Conservation (phyloP, 176 grass and related monocot species). For the Eleusine coracana region DNA sequence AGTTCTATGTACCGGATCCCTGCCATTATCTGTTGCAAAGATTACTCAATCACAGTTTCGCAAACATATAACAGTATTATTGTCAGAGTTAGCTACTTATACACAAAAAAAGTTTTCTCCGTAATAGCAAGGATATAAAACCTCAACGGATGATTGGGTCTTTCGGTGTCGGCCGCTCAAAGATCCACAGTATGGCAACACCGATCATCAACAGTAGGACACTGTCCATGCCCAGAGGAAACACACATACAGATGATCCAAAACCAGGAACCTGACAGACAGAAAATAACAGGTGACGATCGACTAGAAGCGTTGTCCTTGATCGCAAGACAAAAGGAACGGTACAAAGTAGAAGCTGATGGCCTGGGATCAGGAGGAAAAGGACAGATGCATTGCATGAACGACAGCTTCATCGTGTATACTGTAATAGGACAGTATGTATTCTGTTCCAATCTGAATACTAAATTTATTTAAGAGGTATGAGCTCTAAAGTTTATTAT, state of each 20-base stretch:
- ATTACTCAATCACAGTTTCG: neutral
- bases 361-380: neutral
- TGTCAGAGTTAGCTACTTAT: neutral
- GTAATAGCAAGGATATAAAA: neutral
- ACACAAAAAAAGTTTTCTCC: neutral
- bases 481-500: too few relatives aligned
- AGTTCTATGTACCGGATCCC: neutral
- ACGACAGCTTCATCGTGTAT: neutral
- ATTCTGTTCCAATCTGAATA: neutral
- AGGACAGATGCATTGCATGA: slow-evolving; percentile 25
- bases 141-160: neutral
- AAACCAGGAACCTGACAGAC: slow-evolving; percentile 28
- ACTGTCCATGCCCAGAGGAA: neutral
- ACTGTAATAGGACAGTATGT: neutral
- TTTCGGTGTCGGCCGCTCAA: neutral
- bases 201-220: neutral
- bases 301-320: slow-evolving; percentile 10
- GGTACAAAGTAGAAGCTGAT: slow-evolving; percentile 40
- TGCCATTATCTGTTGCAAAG: neutral
- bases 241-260: slow-evolving; percentile 38
- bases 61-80: neutral
- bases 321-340: slow-evolving; percentile 23
- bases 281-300: slow-evolving; percentile 25
- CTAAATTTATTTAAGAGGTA: too few relatives aligned
- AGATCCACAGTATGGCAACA: neutral